Evolutionary conservation across 441 rosid species (phyloP), one percentile per base, ranked within the genome.

Genomic region (Aquilaria agallochum): DNA sequence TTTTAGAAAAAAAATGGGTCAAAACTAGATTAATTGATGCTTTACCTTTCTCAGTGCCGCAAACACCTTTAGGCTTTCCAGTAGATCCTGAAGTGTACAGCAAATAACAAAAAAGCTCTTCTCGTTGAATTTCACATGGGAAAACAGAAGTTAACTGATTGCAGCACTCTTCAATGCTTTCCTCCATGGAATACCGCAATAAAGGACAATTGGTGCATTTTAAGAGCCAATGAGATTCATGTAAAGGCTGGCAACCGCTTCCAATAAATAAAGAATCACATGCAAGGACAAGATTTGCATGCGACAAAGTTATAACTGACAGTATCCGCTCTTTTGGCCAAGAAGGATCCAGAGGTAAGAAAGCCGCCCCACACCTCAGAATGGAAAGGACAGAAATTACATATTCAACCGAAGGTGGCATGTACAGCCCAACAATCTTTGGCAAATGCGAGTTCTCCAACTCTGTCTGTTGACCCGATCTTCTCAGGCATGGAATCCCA

Each of bases 41-140:
- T 64, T 55, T 64, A 89, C 99, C 99, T 84, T 79, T 70, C 69
- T 94, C 96, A 40, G 97, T 85, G 63, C 97, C 99, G 65, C 90
- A 87, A 44, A 94, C 87, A 42, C 96, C 97, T 83, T 91, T 94
- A 31, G 99, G 97, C 59, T 63, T 76, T 65, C 97, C 99, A 33
- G 89, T 86, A 11, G 99, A 94, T 59, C 99, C 99, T 8, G 97
- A 94, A 3, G 99, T 94, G 74, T 85, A 91, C 84, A 94, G 81
- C 49, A 91, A 59, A 80, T 87, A 94, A 73, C 96, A 87, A 69
- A 89, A 91, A 8, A 60, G 55, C 63, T 94, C 84, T 51, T 73
- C 69, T 30, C 65, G 64, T 51, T 67, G 74, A 58, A 45, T 72
- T 64, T 69, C 69, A 65, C 99, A 91, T 67, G 92, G 89, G 82